Base-by-base conservation (phyloP, 805 yeast genomes). In the Candida vartiovaarae region DNA sequence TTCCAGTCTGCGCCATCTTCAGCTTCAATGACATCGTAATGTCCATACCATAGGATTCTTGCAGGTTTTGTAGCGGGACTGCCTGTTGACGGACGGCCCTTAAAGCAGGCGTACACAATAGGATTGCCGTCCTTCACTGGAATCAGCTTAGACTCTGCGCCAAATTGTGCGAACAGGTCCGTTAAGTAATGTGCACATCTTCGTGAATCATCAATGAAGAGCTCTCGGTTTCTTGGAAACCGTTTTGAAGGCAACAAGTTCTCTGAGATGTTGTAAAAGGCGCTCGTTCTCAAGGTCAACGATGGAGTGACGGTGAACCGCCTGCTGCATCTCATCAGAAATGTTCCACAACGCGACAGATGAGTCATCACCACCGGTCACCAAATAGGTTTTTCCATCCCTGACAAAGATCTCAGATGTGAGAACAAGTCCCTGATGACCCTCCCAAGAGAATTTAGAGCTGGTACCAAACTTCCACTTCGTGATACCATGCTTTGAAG, bases 1-100 rank as follows among this genome's bases (percentile, higher is more conserved):
- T 68, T 60, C 97, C 98, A 91, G 29, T 70, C 70, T 5, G 69
- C 71, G 24, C 68, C 65, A 40, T 72, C 72, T 31, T 76, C 75
- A 0, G 95, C 95, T 46, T 84, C 85, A 34, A 91, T 88, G 27
- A 91, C 96, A 64, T 91, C 99, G 59, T 93, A 91, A 68, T 91
- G 99, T 1, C 96, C 98, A 62, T 91, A 91, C 84, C 95, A 91
- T 39, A 91, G 61, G 4, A 88, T 71, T 44, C 85, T 68, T 38
- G 78, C 63, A 28, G 32, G 23, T 5, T 25, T 20, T 4, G 55
- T 55, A 15, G 40, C 39, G 8, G 44, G 40, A 15, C 43, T 36
- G 15, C 27, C 33, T 15, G 5, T 31, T 20, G 47, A 20, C 4
- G 40, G 32, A 24, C 38, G 43, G 4, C 78, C 78, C 44, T 66